These are phyloP conservation scores for Mycena kentingensis DNA, from an alignment of 768 basidiomycete species.

Conservation along the genomic window DNA sequence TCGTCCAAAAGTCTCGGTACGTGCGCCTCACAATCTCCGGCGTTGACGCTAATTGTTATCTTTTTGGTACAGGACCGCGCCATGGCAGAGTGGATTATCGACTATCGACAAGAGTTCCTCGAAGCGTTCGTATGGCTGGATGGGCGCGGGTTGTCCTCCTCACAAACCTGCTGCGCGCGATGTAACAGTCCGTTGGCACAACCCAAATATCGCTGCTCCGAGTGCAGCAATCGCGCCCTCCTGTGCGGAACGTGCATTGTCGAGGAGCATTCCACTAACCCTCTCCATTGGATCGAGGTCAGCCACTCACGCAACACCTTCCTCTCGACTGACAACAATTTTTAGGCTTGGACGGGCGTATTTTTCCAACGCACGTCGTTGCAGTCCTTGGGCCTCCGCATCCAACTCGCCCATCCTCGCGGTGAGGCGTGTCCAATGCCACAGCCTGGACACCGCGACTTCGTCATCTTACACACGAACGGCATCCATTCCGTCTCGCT, in stretches of 20 bases:
- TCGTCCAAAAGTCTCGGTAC: no score
- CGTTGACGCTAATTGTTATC: no score
- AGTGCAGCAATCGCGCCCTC: no score
- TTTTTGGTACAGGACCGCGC: no score
- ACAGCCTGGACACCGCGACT: background rate
- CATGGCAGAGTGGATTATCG: no score
- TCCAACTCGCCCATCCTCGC: conserved; percentile 28
- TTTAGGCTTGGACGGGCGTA: no score
- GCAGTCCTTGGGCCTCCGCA: conserved; percentile 12
- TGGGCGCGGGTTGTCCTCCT: no score
- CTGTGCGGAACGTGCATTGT: conserved; percentile 13
- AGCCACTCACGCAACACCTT: background rate
- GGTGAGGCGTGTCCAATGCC: conserved; percentile 12
- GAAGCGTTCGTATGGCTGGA: background rate
- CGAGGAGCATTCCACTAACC: conserved; percentile 1
- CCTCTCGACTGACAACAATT: no score
- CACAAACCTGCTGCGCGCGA: no score
- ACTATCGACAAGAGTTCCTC: background rate
- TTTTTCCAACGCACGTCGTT: background rate
- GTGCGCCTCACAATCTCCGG: no score
- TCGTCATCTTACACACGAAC: conserved; percentile 25
- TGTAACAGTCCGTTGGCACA: no score
- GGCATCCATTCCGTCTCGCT: conserved; percentile 27
- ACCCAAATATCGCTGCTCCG: no score
- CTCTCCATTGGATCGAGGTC: conserved; percentile 24